These are phyloP conservation scores for Favolaschia claudopus DNA, from an alignment of 768 basidiomycete genomes.

Conservation along the genomic window DNA sequence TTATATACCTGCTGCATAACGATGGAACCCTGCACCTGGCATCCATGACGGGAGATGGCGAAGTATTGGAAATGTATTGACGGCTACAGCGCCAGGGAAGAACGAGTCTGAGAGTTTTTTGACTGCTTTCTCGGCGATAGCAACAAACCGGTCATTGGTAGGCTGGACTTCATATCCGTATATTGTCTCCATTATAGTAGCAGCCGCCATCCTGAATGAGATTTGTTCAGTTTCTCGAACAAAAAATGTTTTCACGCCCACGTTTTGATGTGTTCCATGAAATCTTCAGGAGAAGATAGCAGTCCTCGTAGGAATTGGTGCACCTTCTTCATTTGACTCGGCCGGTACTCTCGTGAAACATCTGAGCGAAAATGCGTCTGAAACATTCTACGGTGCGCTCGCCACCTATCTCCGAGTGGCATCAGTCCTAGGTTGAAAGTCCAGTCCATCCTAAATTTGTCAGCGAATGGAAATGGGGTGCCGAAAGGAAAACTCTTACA, in stretches of 20 bases:
- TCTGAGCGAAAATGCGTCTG: constrained; percentile 18
- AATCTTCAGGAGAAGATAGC: constrained; percentile 13
- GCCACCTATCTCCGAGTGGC: constrained; percentile 27
- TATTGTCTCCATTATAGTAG: constrained; percentile 21
- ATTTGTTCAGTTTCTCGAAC: background rate
- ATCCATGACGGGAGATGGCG: constrained; percentile 13
- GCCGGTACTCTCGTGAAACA: constrained; percentile 6
- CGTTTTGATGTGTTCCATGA: constrained; percentile 27
- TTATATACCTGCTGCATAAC: no score
- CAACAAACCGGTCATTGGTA: constrained; percentile 30
- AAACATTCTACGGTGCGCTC: constrained; percentile 27
- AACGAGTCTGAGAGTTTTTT: constrained; percentile 23
- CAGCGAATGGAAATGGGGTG: no score
- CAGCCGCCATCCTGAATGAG: constrained; percentile 24
- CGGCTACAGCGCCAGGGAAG: constrained; percentile 28
- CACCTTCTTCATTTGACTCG: constrained; percentile 22
- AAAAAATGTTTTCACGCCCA: background rate
- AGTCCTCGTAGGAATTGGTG: constrained; percentile 26
- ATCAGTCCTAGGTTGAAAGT: constrained; percentile 32
- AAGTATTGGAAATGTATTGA: constrained; percentile 29
- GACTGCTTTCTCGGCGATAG: constrained; percentile 25
- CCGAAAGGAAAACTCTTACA: no score
- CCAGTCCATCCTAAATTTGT: no score
- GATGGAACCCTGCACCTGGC: no score
- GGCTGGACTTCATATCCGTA: constrained; percentile 31